Percentiles rank a stretch among this genome's conserved stretches.
These are phyloP conservation scores for Cyberlindnera mississippiensis DNA, from an alignment of 805 yeast genomes.

Conservation along the genomic window DNA sequence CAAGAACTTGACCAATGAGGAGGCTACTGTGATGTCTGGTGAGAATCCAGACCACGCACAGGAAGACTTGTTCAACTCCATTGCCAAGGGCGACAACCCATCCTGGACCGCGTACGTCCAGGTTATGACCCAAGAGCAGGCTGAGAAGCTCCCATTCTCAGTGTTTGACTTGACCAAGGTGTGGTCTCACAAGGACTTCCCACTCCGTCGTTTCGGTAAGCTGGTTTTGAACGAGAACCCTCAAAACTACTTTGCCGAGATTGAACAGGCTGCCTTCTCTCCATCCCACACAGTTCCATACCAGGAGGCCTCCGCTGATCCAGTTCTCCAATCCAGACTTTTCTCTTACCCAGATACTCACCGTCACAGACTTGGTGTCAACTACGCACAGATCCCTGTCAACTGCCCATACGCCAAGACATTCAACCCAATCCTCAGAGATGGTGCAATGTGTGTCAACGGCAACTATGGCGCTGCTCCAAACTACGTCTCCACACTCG, in stretches of 20 bases:
- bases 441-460: conserved; percentile 69
- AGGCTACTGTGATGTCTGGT: conserved; percentile 47
- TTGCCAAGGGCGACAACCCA: conserved; percentile 74
- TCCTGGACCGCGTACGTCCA: conserved; percentile 85
- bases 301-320: conserved; percentile 79
- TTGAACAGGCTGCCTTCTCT: conserved; percentile 82
- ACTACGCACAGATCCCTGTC: conserved; percentile 83
- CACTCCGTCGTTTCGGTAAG: conserved; percentile 82
- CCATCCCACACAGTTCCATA: conserved; percentile 85
- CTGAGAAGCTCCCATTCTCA: conserved; percentile 69
- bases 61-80: conserved; percentile 73
- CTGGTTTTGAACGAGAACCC: conserved; percentile 80
- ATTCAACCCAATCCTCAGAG: conserved; percentile 73
- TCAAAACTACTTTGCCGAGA: conserved; percentile 80
- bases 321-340: conserved; percentile 76
- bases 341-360: conserved; percentile 85
- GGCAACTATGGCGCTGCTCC: conserved; percentile 77
- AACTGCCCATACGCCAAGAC: conserved; percentile 69
- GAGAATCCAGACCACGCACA: conserved; percentile 81
- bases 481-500: conserved; percentile 60
- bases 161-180: conserved; percentile 89
- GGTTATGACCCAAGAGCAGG: conserved; percentile 81
- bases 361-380: conserved; percentile 71
- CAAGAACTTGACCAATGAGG: conserved; percentile 11
- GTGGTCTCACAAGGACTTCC: conserved; percentile 87